Evolutionary conservation across 495 filamentous ascomycete genomes (phyloP), one percentile per base, ranked within the genome.

Genomic region (Aspergillus indologenus): DNA sequence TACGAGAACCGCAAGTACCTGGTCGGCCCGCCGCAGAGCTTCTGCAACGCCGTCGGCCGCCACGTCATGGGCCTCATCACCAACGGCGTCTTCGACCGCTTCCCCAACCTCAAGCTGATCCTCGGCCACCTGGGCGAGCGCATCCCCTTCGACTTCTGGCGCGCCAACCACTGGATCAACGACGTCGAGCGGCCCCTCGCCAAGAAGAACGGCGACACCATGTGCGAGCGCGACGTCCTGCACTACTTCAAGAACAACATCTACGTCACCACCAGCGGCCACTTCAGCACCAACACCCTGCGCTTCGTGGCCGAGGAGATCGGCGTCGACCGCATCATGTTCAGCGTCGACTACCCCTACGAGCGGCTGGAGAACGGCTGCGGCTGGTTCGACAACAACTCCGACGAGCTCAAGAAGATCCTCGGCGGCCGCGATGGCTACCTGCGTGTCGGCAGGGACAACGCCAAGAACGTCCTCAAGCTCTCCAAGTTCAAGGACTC

Each of bases 91-190:
- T 66, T 73, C 49, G 70, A 71, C 55, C 71, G 71, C 3, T 64
- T 61, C 48, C 77, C 81, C 0, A 72, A 67, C 6, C 57, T 83
- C 20, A 81, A 85, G 62, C 68, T 85, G n/a, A 74, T 86, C 47
- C 65, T 86, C 34, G 80, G 82, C 1, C 83, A 87, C 64, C 69
- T 82, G 62, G 83, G 83, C 14, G 81, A 87, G 68, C 73, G 77
- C 59, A 66, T 85, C 11, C 81, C 82, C 1, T 83, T 81, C 56
- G 79, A 82, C 67, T 64, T 86, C 20, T 77, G 79, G 58, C 72
- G 82, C 8, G 77, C 79, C 26, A 58, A 73, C 34, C 81, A 83
- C 68, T 83, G 81, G 81, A 68, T 71, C 11, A 60, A 72, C 9
- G 63, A 71, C 31, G 72, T 76, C 54, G 68, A 72, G 29, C 59